These are phyloP conservation scores for Tetratostichococcus sp. DNA, from an alignment of 139 green algal genomes.

Conservation along the genomic window DNA sequence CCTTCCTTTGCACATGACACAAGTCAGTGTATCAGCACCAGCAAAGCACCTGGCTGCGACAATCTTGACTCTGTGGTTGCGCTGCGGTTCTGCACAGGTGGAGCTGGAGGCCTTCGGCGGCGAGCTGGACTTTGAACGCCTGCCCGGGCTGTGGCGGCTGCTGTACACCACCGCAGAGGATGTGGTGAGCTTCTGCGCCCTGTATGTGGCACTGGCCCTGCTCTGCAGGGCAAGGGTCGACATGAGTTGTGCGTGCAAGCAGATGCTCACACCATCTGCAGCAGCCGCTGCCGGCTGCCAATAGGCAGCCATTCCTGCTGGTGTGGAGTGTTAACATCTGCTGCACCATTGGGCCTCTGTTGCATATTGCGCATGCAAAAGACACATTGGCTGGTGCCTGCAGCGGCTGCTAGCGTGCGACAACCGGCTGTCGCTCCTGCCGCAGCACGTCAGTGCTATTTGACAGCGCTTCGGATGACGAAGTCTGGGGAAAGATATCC, in stretches of 20 bases:
- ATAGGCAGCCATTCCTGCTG: too few species aligned
- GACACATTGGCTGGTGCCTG: background rate
- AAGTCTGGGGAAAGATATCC: too few species aligned
- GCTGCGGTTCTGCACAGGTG: conserved; percentile 23
- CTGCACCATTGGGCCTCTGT: too few species aligned
- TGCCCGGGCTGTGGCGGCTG: conserved; percentile 40
- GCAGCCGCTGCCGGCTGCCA: too few species aligned
- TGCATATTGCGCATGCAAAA: background rate
- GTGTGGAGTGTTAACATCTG: too few species aligned
- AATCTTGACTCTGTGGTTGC: too few species aligned
- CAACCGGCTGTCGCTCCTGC: background rate
- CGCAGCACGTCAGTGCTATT: conserved; percentile 29
- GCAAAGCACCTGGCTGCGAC: too few species aligned
- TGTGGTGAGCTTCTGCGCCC: conserved; percentile 18
- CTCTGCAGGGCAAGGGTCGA: conserved; percentile 8
- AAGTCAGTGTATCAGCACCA: too few species aligned
- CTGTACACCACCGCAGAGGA: conserved; percentile 48
- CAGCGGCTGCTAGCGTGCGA: too few species aligned
- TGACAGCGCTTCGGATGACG: conserved; percentile 39
- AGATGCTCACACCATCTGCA: background rate
- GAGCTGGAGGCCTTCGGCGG: conserved; percentile 21
- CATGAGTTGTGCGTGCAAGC: background rate
- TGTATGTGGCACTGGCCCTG: too few species aligned
- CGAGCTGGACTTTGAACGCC: conserved; percentile 27
- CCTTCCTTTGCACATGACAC: too few species aligned